These are phyloP conservation scores for Moniliella sp. DNA, from an alignment of 1,284 basidiomycete species.

Conservation along the genomic window DNA sequence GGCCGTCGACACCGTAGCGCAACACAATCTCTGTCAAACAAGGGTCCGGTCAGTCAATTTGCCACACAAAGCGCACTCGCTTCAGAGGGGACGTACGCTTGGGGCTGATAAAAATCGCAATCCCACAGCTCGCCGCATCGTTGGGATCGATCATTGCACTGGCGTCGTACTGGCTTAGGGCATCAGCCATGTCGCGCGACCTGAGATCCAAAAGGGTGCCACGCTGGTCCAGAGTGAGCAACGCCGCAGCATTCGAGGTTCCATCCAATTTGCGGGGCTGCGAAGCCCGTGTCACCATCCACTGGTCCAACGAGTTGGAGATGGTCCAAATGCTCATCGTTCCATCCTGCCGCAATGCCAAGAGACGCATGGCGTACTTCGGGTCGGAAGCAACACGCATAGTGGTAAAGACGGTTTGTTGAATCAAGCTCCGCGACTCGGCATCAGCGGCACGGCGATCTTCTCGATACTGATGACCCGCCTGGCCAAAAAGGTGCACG, in stretches of 20 bases:
- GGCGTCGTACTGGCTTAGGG: not conserved
- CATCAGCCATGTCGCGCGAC: too few species aligned
- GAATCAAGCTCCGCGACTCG: slow-evolving; percentile 14
- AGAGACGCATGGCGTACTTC: slow-evolving; percentile 14
- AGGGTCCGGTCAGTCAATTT: too few species aligned
- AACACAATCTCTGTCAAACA: slow-evolving; percentile 1
- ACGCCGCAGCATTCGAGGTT: too few species aligned
- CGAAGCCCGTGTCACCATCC: slow-evolving; percentile 12
- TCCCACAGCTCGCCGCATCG: not conserved
- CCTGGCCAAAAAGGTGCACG: too few species aligned
- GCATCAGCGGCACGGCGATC: slow-evolving; percentile 9
- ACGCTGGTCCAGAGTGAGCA: too few species aligned
- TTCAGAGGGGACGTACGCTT: too few species aligned
- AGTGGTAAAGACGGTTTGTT: slow-evolving; percentile 12
- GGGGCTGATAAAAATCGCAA: not conserved
- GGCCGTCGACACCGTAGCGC: slow-evolving; percentile 12
- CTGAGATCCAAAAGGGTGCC: too few species aligned
- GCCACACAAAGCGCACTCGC: too few species aligned
- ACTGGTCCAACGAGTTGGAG: slow-evolving; percentile 10
- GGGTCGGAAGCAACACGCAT: slow-evolving; percentile 13
- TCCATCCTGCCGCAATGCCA: slow-evolving; percentile 15
- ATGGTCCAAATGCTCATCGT: slow-evolving; percentile 20
- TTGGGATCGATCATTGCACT: not conserved
- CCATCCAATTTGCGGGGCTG: slow-evolving; percentile 7
- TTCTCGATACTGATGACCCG: slow-evolving; percentile 2